Percentiles rank a stretch among this genome's conserved stretches.
Evolutionary conservation across 2,329 filamentous ascomycete species (phyloP).

Genomic region (Neonectria ditissima): DNA sequence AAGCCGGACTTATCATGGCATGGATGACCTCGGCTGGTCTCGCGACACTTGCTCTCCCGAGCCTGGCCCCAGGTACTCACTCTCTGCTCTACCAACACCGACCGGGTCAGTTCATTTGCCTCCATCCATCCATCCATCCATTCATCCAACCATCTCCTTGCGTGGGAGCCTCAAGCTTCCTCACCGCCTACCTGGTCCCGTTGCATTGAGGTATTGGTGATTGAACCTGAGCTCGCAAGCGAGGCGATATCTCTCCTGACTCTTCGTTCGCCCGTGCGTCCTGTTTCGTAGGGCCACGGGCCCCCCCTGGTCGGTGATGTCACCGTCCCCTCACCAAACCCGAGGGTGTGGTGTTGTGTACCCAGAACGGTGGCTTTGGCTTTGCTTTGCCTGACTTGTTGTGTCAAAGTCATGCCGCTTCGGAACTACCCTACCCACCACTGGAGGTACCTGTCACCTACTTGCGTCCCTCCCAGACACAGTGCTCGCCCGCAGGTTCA

Average conservation of each 20-base stretch:
- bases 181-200: constrained; percentile 21
- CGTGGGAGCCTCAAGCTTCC: constrained; percentile 8
- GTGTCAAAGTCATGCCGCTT: constrained; percentile 20
- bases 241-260: constrained; percentile 18
- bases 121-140: constrained; percentile 22
- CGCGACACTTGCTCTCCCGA: constrained; percentile 14
- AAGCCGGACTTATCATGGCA: constrained; percentile 43
- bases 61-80: constrained; percentile 8
- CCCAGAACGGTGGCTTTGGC: constrained; percentile 19
- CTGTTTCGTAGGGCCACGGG: constrained; percentile 31
- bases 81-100: constrained; percentile 4
- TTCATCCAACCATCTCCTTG: constrained; percentile 20
- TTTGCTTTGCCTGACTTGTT: constrained; percentile 27
- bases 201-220: constrained; percentile 10
- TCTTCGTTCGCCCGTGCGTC: constrained; percentile 18
- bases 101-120: constrained; percentile 2
- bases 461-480: constrained; percentile 12
- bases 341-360: constrained; percentile 38
- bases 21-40: constrained; percentile 33
- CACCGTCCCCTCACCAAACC: constrained; percentile 40
- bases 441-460: constrained; percentile 3
- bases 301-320: constrained; percentile 43
- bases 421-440: constrained; percentile 19
- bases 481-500: constrained; percentile 18
- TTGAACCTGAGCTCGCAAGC: constrained; percentile 5